Evolutionary conservation across 176 grass and related monocot genomes (phyloP), one percentile per base, ranked within the genome.

Genomic region (Areca catechu): DNA sequence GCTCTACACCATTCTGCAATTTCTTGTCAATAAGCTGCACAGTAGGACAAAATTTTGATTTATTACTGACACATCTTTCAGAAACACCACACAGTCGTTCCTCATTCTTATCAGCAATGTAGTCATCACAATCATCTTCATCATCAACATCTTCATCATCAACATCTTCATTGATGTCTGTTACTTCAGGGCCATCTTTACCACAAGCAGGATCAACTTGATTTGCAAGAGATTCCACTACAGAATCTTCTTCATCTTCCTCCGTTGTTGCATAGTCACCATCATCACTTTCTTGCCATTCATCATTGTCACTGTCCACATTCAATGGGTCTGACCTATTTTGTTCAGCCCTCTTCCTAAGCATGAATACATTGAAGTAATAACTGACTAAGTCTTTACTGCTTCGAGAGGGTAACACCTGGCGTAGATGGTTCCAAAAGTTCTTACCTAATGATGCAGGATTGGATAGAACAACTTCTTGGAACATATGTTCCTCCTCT

Each of bases 311-410:
- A 83, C 90, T 95, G 67, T 95, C 85, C 67, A 83, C 74, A 12
- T 57, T 61, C 79, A 85, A 34, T 15, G 65, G 51, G 19, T 86
- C 85, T 22, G 56, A 89, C 63, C 85, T 85, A 51, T 95, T 95
- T 67, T 95, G 90, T 22, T 50, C 66, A 17, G 82, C 85, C 60
- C 90, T 81, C 58, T 89, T 95, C 30, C 74, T 71, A 17, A 95
- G 80, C 67, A 89, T 95, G 60, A 95, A 95, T 17, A 89, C 79
- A 18, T 95, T 89, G 70, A 83, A 95, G 63, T 95, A 95, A 75
- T 95, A 95, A 64, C 85, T 83, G 51, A 95, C 73, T 29, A 89
- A 64, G 59, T 95, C 90, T 76, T 74, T 86, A 60, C 61, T 86
- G 19, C 24, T 72, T 76, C 82, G 85, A 66, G 61, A 57, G 50